Evolutionary conservation across 257 asterid species (phyloP).

Genomic region (Lycium ferocissimum): DNA sequence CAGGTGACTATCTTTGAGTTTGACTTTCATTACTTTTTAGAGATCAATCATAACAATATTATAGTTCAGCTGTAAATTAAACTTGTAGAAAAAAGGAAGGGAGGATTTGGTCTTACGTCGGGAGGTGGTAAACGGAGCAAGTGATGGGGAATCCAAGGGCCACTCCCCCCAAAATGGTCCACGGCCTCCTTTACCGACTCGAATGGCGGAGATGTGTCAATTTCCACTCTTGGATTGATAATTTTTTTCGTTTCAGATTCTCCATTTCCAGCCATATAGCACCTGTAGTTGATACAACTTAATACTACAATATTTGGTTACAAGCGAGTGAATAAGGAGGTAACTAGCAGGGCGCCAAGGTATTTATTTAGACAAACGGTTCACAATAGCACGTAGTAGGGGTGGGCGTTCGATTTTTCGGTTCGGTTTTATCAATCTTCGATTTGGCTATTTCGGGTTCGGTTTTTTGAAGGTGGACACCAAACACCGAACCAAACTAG

Average conservation of each 20-base stretch:
- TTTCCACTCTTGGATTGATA: conserved; percentile 71
- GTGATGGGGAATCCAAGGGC: conserved; percentile 80
- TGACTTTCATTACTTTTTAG: background rate
- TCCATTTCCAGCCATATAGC: conserved; percentile 56
- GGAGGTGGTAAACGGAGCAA: conserved; percentile 60
- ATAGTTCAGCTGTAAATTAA: background rate
- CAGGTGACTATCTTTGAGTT: background rate
- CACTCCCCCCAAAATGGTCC: conserved; percentile 82
- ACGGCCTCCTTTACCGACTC: conserved; percentile 98
- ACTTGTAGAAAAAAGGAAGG: background rate
- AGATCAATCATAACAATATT: background rate
- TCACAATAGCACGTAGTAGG: background rate
- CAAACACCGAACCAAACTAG: too few species aligned
- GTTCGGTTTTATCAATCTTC: too few species aligned
- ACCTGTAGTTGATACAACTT: background rate
- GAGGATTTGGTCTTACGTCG: conserved; percentile 42
- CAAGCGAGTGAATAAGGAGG: background rate
- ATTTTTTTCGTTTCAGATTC: conserved; percentile 58
- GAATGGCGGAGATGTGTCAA: conserved; percentile 90
- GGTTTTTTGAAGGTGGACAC: too few species aligned
- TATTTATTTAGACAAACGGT: background rate
- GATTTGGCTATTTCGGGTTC: too few species aligned
- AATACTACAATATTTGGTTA: too few species aligned
- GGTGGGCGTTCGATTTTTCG: too few species aligned
- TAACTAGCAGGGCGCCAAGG: background rate